Evolutionary conservation across 2,329 filamentous ascomycete species (phyloP).

Genomic region (Aureobasidium sp.): DNA sequence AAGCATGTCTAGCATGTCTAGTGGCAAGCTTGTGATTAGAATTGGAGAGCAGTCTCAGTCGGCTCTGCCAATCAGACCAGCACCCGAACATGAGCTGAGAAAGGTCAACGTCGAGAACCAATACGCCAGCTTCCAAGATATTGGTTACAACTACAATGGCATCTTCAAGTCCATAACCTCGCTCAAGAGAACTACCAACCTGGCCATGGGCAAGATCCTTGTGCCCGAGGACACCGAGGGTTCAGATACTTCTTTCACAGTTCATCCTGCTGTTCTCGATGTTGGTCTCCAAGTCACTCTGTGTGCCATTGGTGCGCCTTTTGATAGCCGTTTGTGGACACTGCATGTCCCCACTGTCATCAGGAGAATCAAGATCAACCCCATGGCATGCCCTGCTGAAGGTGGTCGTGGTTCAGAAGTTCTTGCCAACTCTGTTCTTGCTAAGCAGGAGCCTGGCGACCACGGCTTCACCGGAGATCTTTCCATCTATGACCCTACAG

Average conservation of each 20-base stretch:
- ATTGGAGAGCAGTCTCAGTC: constrained; percentile 25
- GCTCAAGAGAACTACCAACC: constrained; percentile 1
- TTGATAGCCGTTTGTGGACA: constrained; percentile 22
- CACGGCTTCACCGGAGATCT: background rate
- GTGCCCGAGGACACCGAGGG: background rate
- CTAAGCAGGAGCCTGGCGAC: background rate
- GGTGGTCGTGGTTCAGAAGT: background rate
- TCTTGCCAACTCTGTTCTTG: constrained; percentile 1
- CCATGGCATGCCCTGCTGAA: constrained; percentile 8
- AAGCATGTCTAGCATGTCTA: constrained; percentile 22
- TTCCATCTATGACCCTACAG: background rate
- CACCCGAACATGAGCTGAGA: background rate
- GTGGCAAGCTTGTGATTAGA: background rate
- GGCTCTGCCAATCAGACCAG: background rate
- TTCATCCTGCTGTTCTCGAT: constrained; percentile 26
- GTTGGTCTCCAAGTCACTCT: constrained; percentile 25
- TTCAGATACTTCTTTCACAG: constrained; percentile 23
- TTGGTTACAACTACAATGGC: constrained; percentile 22
- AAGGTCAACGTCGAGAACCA: constrained; percentile 15
- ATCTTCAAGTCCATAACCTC: constrained; percentile 12
- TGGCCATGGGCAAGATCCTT: constrained; percentile 3
- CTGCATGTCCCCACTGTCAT: constrained; percentile 21
- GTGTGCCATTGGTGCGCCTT: constrained; percentile 24
- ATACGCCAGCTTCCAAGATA: constrained; percentile 18
- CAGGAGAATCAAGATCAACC: constrained; percentile 20